phyloP scores from a whole-genome alignment of 208 protist species.

The Acanthamoeba sp. region DNA sequence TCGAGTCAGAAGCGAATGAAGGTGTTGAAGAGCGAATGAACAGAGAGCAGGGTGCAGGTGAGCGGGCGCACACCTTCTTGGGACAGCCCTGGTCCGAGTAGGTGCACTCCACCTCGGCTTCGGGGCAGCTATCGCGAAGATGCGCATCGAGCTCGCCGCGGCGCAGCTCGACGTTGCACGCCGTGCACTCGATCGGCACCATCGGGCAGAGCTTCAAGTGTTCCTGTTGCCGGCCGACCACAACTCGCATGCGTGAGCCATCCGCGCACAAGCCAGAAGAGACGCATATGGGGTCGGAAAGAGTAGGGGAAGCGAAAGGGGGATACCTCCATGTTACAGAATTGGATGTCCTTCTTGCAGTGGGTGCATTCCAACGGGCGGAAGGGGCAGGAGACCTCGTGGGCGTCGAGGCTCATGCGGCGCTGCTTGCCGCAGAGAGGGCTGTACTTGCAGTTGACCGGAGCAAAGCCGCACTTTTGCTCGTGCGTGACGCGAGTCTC shows the following conservation, averaged over 20 bases:
- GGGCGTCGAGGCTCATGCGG: conserved; percentile 68
- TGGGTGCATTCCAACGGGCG: conserved; percentile 70
- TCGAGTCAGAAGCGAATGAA: no score
- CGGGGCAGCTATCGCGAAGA: not conserved
- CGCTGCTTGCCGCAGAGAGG: conserved; percentile 35
- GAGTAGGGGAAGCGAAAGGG: not conserved
- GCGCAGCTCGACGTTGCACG: conserved; percentile 41
- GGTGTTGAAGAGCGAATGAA: not conserved
- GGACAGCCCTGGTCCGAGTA: conserved; percentile 27
- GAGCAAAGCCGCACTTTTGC: conserved; percentile 69
- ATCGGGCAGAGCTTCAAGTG: conserved; percentile 77
- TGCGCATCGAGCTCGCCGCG: conserved; percentile 49
- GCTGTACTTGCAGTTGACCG: conserved; percentile 78
- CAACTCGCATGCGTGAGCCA: not conserved
- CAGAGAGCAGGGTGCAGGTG: not conserved
- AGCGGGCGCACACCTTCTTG: not conserved
- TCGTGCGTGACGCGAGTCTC: conserved; percentile 74
- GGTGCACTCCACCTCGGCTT: conserved; percentile 30
- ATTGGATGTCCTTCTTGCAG: conserved; percentile 71
- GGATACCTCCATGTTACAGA: conserved; percentile 35
- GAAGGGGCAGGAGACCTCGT: conserved; percentile 77
- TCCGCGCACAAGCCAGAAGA: not conserved
- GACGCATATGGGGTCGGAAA: no score
- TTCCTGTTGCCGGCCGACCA: not conserved
- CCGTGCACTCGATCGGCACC: conserved; percentile 62